These are phyloP conservation scores for Areca catechu DNA, from an alignment of 176 grass and related monocot species.

Conservation along the genomic window DNA sequence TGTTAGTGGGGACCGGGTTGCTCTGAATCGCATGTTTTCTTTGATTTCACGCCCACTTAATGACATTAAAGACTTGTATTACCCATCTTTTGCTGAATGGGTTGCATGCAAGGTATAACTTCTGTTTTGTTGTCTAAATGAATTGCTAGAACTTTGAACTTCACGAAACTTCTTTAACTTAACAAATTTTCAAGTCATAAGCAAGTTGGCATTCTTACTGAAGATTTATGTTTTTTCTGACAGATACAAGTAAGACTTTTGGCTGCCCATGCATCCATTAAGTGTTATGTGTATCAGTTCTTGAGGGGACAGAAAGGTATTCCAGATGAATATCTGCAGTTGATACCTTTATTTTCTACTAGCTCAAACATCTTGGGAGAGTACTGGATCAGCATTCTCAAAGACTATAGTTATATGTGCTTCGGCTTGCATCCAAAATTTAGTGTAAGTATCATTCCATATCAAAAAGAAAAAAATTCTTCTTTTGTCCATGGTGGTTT, in stretches of 20 bases:
- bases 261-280: constrained; percentile 90
- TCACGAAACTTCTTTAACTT: constrained; percentile 22
- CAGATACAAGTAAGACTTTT: constrained; percentile 89
- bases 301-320: constrained; percentile 54
- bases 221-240: constrained; percentile 27
- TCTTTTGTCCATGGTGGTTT: not conserved
- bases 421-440: constrained; percentile 71
- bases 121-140: constrained; percentile 1
- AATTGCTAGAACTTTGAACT: not conserved
- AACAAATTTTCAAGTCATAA: not conserved
- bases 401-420: constrained; percentile 71
- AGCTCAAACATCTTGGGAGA: constrained; percentile 64
- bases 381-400: constrained; percentile 78
- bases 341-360: constrained; percentile 64
- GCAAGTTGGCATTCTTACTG: not conserved
- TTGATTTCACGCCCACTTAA: constrained; percentile 67
- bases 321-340: constrained; percentile 76
- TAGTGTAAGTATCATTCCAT: constrained; percentile 39
- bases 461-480: constrained; percentile 12
- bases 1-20: constrained; percentile 69
- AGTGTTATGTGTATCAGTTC: constrained; percentile 80
- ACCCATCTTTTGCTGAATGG: constrained; percentile 98
- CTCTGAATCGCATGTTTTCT: constrained; percentile 78
- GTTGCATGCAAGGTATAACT: constrained; percentile 89
- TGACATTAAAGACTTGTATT: constrained; percentile 86